Evolutionary conservation across 257 asterid genomes (phyloP).

Genomic region (Capsicum rhomboideum): DNA sequence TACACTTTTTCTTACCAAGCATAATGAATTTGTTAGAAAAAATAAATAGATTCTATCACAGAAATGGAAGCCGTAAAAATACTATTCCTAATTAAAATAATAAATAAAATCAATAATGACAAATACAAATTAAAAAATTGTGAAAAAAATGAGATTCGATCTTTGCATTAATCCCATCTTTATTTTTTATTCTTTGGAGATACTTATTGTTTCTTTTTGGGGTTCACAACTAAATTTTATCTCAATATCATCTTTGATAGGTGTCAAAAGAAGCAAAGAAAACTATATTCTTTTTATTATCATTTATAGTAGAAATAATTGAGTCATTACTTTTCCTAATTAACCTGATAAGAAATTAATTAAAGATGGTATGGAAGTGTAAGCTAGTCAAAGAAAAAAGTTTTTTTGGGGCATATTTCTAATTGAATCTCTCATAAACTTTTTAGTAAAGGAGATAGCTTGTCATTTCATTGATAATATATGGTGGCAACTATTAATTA

Average conservation of each 20-base stretch:
- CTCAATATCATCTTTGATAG: background rate
- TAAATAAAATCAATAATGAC: background rate
- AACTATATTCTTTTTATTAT: background rate
- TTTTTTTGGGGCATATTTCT: background rate
- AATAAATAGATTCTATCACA: background rate
- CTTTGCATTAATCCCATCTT: background rate
- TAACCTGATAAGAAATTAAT: background rate
- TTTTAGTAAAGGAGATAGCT: background rate
- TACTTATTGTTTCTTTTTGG: background rate
- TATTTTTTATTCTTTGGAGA: background rate
- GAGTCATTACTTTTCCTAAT: background rate
- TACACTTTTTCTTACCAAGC: background rate
- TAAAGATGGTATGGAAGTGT: background rate
- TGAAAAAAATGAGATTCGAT: background rate
- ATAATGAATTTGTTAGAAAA: background rate
- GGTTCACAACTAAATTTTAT: background rate
- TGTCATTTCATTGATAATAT: background rate
- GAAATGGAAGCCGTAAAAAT: background rate
- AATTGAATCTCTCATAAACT: background rate
- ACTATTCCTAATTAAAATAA: background rate
- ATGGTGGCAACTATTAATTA: background rate
- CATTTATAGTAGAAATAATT: background rate
- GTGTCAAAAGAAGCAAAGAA: constrained; percentile 8
- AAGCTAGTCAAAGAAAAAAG: background rate
- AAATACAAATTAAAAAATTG: background rate